phyloP scores from a whole-genome alignment of 345 rosid species.

The Moringa oleifera region DNA sequence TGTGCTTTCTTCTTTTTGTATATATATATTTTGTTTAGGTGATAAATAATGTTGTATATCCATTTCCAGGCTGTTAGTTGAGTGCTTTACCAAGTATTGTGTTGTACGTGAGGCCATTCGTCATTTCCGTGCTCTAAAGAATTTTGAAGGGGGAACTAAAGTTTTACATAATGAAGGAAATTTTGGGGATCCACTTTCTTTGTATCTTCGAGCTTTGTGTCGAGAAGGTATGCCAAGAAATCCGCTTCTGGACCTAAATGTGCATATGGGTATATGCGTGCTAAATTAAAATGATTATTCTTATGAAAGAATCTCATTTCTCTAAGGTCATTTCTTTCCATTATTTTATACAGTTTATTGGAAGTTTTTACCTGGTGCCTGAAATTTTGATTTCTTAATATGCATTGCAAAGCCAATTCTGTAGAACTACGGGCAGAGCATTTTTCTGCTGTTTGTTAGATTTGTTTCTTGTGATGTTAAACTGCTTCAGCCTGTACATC shows the following conservation, averaged over 20 bases:
- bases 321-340: not conserved
- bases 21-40: no score
- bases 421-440: not conserved
- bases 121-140: slow-evolving; percentile 83
- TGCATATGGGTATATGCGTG: not conserved
- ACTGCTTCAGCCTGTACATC: not conserved
- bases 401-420: not conserved
- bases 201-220: slow-evolving; percentile 91
- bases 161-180: slow-evolving; percentile 70
- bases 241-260: not conserved
- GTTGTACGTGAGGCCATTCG: slow-evolving; percentile 87
- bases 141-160: slow-evolving; percentile 76
- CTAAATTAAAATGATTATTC: not conserved
- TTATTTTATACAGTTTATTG: not conserved
- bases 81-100: slow-evolving; percentile 89
- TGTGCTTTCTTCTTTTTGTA: no score
- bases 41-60: slow-evolving; percentile 17
- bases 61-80: slow-evolving; percentile 75
- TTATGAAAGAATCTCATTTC: not conserved
- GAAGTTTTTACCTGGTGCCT: not conserved
- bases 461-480: not conserved
- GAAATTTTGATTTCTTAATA: not conserved
- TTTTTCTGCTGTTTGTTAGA: not conserved
- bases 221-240: slow-evolving; percentile 66
- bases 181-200: slow-evolving; percentile 87